phyloP scores from a whole-genome alignment of 345 rosid genomes.

The Populus pruinosa region DNA sequence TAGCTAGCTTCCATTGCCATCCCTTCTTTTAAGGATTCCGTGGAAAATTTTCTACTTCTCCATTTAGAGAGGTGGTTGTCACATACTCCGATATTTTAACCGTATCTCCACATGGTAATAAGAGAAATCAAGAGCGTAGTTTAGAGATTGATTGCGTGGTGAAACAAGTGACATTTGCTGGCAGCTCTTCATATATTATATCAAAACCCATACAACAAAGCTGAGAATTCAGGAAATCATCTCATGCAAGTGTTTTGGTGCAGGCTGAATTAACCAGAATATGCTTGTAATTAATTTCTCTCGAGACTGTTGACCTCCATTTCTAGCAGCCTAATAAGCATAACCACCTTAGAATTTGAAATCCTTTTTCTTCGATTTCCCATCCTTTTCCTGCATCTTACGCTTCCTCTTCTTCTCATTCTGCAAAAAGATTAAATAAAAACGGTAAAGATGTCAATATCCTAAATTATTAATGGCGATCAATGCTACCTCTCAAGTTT shows the following conservation, averaged over 20 bases:
- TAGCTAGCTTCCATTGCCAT: too few relatives aligned
- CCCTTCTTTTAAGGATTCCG: too few relatives aligned
- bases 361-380: slow-evolving; percentile 90
- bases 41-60: neutral
- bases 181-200: neutral
- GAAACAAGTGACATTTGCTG: neutral
- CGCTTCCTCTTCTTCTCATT: slow-evolving; percentile 94
- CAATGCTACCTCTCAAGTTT: too few relatives aligned
- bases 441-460: neutral
- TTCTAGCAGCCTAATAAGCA: neutral
- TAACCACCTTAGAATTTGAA: slow-evolving; percentile 58
- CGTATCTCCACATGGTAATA: neutral
- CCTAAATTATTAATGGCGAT: neutral
- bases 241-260: neutral
- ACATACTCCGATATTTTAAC: neutral
- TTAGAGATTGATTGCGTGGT: neutral
- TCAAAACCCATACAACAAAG: neutral
- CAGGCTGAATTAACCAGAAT: neutral
- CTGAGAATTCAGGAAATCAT: neutral
- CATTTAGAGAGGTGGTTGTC: neutral
- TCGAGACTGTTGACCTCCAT: neutral
- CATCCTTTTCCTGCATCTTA: slow-evolving; percentile 86
- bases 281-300: slow-evolving; percentile 5
- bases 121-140: too few relatives aligned
- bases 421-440: slow-evolving; percentile 37